These are phyloP conservation scores for Scolecobasidium constrictum DNA, from an alignment of 2,329 filamentous ascomycete species.

Conservation along the genomic window DNA sequence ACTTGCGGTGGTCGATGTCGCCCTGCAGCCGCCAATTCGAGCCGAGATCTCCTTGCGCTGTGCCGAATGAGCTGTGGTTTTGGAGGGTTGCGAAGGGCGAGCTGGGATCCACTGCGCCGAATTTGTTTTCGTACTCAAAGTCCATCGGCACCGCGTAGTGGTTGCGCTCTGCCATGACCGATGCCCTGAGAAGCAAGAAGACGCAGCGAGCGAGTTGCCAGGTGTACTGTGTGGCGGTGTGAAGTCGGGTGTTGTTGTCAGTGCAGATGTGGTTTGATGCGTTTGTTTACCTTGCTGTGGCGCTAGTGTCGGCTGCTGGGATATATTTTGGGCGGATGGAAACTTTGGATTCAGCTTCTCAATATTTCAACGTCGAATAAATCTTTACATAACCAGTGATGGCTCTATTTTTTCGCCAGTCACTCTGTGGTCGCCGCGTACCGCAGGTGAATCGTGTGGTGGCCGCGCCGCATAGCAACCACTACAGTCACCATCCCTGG, in stretches of 20 bases:
- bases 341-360: no score
- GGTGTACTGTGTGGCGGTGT: background rate
- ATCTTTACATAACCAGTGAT: no score
- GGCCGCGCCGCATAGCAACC: no score
- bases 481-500: no score
- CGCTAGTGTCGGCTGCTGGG: no score
- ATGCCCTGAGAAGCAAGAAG: background rate
- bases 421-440: no score
- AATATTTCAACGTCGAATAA: no score
- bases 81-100: conserved; percentile 35
- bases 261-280: background rate
- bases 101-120: conserved; percentile 32
- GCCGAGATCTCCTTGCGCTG: conserved; percentile 13
- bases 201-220: background rate
- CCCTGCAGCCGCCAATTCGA: conserved; percentile 4
- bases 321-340: no score
- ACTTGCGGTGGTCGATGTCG: conserved; percentile 11
- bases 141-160: conserved; percentile 40
- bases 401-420: no score
- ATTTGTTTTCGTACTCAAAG: conserved; percentile 39
- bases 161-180: conserved; percentile 19
- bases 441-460: no score
- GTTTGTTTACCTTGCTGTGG: background rate
- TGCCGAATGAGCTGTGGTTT: conserved; percentile 5
- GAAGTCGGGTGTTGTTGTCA: conserved; percentile 1